Evolutionary conservation across 1,284 basidiomycete genomes (phyloP), one percentile per base, ranked within the genome.

Genomic region (Puccinia horiana): DNA sequence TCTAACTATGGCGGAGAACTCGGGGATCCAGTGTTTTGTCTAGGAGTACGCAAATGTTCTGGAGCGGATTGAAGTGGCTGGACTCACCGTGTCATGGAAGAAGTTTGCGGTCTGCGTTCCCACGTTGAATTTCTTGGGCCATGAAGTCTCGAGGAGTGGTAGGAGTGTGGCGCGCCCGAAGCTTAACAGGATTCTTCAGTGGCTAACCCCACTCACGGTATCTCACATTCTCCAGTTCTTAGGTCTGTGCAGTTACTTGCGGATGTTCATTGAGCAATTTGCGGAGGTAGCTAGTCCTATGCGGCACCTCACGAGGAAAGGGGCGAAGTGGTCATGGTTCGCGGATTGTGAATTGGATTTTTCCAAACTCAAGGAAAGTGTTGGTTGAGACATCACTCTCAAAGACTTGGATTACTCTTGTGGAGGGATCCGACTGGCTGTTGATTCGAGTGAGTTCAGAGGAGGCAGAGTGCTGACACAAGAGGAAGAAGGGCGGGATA

Each of bases 71-170:
- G n/a, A n/a, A n/a, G n/a, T n/a, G n/a, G n/a, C n/a, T n/a, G n/a
- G n/a, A n/a, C n/a, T n/a, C n/a, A n/a, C n/a, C n/a, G n/a, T 77
- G 12, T 77, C 75, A 44, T 56, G 75, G 16, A 63, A 44, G 32
- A 61, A 77, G 47, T 76, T 76, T 76, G 42, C 74, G 4, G 12
- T 5, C 32, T 58, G 49, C 42, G 74, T 76, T 9, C 37, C 47
- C 6, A 58, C n/a, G 20, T 26, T 77, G 32, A 58, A 77, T 11
- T n/a, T 77, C 4, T 9, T 63, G 2, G 75, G 58, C 16, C 54
- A 77, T 65, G 35, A 44, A n/a, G 54, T 63, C 12, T 73, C 23
- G 9, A 3, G 29, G 42, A 20, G 20, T 4, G 42, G 52, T 29
- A 8, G 44, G 26, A 9, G 42, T 26, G 29, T 73, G 49, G 8